These are phyloP conservation scores for Trichosporon coremiiforme DNA, from an alignment of 1,284 basidiomycete genomes.

Conservation along the genomic window DNA sequence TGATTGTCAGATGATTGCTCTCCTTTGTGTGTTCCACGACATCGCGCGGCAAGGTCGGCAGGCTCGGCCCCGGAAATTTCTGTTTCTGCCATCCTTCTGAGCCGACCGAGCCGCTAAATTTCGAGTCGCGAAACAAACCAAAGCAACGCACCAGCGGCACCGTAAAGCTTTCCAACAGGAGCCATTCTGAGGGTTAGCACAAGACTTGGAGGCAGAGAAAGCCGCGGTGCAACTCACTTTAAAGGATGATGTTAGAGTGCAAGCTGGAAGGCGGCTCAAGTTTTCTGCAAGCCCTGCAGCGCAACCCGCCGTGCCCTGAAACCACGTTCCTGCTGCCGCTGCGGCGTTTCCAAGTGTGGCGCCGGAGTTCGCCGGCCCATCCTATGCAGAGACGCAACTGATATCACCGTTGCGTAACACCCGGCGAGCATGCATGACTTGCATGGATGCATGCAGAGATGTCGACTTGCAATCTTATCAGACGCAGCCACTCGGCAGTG, in stretches of 20 bases:
- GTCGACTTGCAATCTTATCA: background rate
- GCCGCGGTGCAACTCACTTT: conserved; percentile 1
- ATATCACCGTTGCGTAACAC: too few species aligned
- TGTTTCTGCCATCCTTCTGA: background rate
- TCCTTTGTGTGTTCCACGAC: background rate
- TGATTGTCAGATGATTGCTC: conserved; percentile 23
- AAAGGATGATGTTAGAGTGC: conserved; percentile 13
- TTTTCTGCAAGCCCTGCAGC: background rate
- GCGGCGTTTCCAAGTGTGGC: conserved; percentile 9
- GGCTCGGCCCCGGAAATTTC: conserved; percentile 9
- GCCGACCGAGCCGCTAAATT: background rate
- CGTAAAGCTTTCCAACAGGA: conserved; percentile 45
- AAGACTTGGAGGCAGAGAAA: background rate
- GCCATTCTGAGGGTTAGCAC: conserved; percentile 39
- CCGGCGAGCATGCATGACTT: too few species aligned
- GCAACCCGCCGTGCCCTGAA: background rate
- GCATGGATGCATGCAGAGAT: background rate
- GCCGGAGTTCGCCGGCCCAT: background rate
- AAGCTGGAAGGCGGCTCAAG: conserved; percentile 12
- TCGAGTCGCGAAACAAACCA: background rate
- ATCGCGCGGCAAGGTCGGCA: background rate
- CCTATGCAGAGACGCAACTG: background rate
- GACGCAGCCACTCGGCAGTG: background rate
- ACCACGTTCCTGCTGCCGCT: background rate
- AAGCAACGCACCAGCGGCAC: conserved; percentile 44